Percentiles rank a stretch among this genome's conserved stretches.
Evolutionary conservation across 1,284 basidiomycete species (phyloP).

Genomic region (Meripilus lineatus): DNA sequence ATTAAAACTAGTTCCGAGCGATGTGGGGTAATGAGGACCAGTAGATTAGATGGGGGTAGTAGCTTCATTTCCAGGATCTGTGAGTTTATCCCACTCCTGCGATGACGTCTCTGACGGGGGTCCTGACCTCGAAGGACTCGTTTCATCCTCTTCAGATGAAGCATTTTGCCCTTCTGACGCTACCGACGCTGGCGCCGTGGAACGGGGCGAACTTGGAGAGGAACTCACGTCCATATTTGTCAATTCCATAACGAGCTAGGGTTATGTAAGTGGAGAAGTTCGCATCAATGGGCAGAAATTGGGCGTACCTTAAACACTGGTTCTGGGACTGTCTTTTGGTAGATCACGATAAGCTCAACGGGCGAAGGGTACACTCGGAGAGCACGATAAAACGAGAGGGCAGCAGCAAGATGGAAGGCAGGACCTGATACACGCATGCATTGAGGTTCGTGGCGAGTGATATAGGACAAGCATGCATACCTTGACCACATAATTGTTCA

Average conservation of each 20-base stretch:
- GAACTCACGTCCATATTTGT: slow-evolving; percentile 85
- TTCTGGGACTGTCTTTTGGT: slow-evolving; percentile 87
- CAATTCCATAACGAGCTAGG: slow-evolving; percentile 87
- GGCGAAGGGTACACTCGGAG: slow-evolving; percentile 93
- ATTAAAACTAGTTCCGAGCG: slow-evolving; percentile 7
- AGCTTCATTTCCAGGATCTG: slow-evolving; percentile 58
- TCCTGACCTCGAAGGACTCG: slow-evolving; percentile 53
- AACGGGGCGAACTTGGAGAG: slow-evolving; percentile 37
- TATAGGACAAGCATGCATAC: slow-evolving; percentile 35
- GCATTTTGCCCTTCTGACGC: slow-evolving; percentile 19
- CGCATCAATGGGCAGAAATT: too few relatives aligned
- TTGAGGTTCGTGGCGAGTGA: slow-evolving; percentile 2
- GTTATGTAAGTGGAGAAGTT: too few relatives aligned
- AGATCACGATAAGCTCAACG: slow-evolving; percentile 88
- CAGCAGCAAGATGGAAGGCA: slow-evolving; percentile 72
- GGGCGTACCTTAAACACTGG: slow-evolving; percentile 74
- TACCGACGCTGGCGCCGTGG: slow-evolving; percentile 19
- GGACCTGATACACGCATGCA: slow-evolving; percentile 49
- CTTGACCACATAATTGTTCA: slow-evolving; percentile 79
- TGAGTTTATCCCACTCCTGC: slow-evolving; percentile 82
- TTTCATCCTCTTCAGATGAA: slow-evolving; percentile 45
- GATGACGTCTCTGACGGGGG: slow-evolving; percentile 80
- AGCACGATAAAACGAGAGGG: slow-evolving; percentile 90
- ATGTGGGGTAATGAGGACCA: slow-evolving; percentile 3
- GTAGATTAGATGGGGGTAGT: slow-evolving; percentile 25